phyloP scores from a whole-genome alignment of 1,139 yeast genomes.

The Protomyces gravidus region DNA sequence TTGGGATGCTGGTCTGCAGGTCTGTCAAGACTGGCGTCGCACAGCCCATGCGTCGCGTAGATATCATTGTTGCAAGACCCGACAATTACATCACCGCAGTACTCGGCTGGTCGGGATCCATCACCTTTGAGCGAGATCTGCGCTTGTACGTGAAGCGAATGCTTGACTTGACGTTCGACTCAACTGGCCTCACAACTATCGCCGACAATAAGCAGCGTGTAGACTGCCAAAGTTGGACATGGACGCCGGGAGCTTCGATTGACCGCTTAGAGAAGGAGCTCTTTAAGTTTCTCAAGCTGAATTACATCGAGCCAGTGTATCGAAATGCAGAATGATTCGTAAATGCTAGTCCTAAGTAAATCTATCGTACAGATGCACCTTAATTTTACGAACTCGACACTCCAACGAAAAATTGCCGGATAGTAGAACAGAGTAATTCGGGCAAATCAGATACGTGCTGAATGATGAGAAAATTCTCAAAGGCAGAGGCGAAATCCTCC shows the following conservation, averaged over 20 bases:
- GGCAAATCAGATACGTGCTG: constrained; percentile 86
- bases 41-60: constrained; percentile 30
- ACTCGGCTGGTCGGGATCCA: constrained; percentile 36
- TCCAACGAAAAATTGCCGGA: constrained; percentile 88
- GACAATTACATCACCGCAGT: constrained; percentile 32
- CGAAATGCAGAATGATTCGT: constrained; percentile 28
- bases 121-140: constrained; percentile 34
- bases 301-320: constrained; percentile 31
- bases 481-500: constrained; percentile 74
- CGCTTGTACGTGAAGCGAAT: constrained; percentile 22
- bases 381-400: constrained; percentile 40
- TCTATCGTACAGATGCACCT: not conserved
- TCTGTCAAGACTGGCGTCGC: not conserved
- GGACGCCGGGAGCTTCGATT: constrained; percentile 29
- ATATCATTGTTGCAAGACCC: constrained; percentile 33
- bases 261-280: constrained; percentile 31
- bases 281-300: constrained; percentile 29
- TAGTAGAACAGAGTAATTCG: constrained; percentile 78
- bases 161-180: constrained; percentile 29
- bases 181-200: constrained; percentile 26
- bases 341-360: not conserved
- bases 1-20: constrained; percentile 7
- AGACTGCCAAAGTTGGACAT: constrained; percentile 8
- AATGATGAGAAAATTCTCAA: constrained; percentile 92
- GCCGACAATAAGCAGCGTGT: constrained; percentile 18